phyloP scores from a whole-genome alignment of 148 eudicot genomes.

The Selenicereus undatus region DNA sequence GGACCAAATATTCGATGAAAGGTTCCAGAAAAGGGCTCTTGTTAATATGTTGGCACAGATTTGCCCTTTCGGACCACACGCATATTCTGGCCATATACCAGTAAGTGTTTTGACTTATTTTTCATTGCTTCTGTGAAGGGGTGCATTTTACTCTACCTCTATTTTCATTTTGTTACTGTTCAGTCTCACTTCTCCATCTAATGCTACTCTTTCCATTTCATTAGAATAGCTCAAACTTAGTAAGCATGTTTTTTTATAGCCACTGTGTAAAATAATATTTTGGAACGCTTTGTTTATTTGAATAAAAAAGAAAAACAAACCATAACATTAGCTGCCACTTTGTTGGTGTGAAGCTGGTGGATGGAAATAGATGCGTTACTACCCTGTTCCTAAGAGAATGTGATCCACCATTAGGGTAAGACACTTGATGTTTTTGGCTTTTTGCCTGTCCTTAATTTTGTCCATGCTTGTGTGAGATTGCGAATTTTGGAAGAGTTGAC shows the following conservation, averaged over 20 bases:
- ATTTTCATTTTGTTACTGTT: not conserved
- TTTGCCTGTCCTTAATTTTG: not conserved
- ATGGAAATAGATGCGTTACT: not conserved
- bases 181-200: not conserved
- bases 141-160: not conserved
- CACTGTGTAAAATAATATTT: too few species aligned
- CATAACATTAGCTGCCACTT: not conserved
- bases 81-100: not conserved
- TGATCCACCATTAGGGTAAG: not conserved
- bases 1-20: not conserved
- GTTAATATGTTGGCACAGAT: not conserved
- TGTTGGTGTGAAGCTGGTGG: not conserved
- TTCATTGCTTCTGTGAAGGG: not conserved
- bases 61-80: not conserved
- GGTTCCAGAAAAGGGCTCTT: too few species aligned
- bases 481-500: not conserved
- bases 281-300: not conserved
- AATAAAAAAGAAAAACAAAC: too few species aligned
- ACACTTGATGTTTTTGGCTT: not conserved
- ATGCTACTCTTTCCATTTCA: not conserved
- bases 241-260: not conserved
- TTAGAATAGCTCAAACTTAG: not conserved
- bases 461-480: not conserved
- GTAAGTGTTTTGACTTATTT: not conserved
- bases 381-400: not conserved